Conservation (phyloP, 441 rosid species). For the Corymbia calophylla region DNA sequence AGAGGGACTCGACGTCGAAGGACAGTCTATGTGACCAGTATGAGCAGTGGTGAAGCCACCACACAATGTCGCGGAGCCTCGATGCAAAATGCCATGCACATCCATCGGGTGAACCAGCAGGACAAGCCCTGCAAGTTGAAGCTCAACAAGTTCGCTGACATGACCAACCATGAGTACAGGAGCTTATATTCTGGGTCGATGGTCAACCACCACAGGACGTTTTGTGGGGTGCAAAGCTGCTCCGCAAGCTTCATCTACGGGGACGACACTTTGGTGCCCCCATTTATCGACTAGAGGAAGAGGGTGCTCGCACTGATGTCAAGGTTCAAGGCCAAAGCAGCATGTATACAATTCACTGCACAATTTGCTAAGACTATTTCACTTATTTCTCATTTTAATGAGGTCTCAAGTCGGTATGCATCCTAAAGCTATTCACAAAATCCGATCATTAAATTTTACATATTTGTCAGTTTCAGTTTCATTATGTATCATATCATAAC, state of each 20-base stretch:
- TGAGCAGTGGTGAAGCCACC: slow-evolving; percentile 76
- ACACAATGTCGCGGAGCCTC: slow-evolving; percentile 53
- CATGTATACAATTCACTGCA: no score
- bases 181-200: slow-evolving; percentile 46
- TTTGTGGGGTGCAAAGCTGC: slow-evolving; percentile 29
- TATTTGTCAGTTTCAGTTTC: no score
- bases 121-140: slow-evolving; percentile 66
- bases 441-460: no score
- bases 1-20: slow-evolving; percentile 49
- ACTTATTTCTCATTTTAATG: background rate
- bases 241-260: slow-evolving; percentile 45
- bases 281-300: slow-evolving; percentile 63
- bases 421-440: no score
- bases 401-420: no score
- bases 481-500: no score
- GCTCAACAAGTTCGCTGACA: slow-evolving; percentile 74
- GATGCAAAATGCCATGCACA: slow-evolving; percentile 53
- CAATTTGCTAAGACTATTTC: background rate
- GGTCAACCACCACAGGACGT: slow-evolving; percentile 52
- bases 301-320: slow-evolving; percentile 58
- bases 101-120: slow-evolving; percentile 55
- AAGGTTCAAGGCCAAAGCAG: slow-evolving; percentile 55
- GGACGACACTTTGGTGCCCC: slow-evolving; percentile 27
- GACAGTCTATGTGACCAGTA: slow-evolving; percentile 57
- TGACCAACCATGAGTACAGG: slow-evolving; percentile 71